A percentile compares a stretch with the other conserved stretches of the same genome.
These are phyloP conservation scores for Anisodus acutangulus DNA, from an alignment of 257 asterid species.

Conservation along the genomic window DNA sequence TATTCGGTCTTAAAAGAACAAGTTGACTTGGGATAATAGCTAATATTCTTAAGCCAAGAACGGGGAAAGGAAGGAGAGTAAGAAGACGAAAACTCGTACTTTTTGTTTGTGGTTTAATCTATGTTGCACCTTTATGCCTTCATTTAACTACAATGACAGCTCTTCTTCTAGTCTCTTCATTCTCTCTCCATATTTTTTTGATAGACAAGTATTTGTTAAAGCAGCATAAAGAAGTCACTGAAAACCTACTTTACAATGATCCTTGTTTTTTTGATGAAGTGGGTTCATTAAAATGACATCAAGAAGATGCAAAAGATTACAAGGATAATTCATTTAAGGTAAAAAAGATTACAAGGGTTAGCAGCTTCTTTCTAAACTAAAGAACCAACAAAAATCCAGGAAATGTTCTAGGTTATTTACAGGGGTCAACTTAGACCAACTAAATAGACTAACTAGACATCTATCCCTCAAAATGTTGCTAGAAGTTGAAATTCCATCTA, in stretches of 20 bases:
- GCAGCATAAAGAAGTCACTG: neutral
- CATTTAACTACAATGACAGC: neutral
- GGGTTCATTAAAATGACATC: slow-evolving; percentile 7
- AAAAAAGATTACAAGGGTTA: neutral
- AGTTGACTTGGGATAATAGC: neutral
- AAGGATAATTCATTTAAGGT: neutral
- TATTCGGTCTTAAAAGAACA: neutral
- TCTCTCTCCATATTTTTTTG: slow-evolving; percentile 10
- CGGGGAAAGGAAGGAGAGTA: neutral
- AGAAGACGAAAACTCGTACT: neutral
- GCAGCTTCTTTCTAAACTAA: neutral
- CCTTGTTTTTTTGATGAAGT: neutral
- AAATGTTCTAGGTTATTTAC: neutral
- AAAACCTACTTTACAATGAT: neutral
- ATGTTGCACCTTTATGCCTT: neutral
- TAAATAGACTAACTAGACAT: neutral
- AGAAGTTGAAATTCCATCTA: neutral
- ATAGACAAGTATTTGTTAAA: neutral
- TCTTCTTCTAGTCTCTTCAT: neutral
- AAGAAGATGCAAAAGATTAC: neutral
- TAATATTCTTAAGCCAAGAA: slow-evolving; percentile 15
- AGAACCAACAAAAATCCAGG: neutral
- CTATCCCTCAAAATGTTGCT: neutral
- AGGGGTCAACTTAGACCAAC: neutral
- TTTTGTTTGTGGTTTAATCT: neutral